These are phyloP conservation scores for Striga hermonthica DNA, from an alignment of 305 asterid genomes.

Conservation along the genomic window DNA sequence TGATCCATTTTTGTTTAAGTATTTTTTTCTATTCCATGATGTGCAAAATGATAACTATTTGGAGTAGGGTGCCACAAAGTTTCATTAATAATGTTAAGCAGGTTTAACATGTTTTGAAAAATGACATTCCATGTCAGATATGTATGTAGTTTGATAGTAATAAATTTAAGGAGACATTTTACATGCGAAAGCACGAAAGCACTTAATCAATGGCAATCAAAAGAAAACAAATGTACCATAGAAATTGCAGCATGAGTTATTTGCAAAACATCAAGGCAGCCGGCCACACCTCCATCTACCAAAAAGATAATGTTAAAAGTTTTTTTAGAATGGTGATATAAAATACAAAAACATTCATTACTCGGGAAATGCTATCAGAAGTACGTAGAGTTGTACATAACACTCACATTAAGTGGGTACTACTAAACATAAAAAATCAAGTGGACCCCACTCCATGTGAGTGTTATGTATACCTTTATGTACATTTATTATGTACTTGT, in stretches of 20 bases:
- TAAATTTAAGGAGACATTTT: background rate
- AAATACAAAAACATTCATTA: background rate
- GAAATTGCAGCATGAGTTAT: conserved; percentile 92
- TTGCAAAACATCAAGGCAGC: conserved; percentile 90
- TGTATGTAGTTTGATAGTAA: background rate
- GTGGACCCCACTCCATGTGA: too few species aligned
- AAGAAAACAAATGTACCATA: conserved; percentile 51
- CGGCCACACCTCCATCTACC: conserved; percentile 71
- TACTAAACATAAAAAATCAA: too few species aligned
- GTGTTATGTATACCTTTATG: too few species aligned
- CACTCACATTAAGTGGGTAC: too few species aligned
- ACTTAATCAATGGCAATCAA: conserved; percentile 18
- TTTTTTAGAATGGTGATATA: background rate
- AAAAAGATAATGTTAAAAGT: conserved; percentile 28
- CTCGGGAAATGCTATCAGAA: too few species aligned
- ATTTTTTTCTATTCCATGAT: background rate
- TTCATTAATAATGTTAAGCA: background rate
- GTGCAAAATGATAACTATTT: background rate
- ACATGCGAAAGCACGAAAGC: background rate
- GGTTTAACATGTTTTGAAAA: too few species aligned
- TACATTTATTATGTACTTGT: too few species aligned
- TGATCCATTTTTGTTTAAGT: background rate
- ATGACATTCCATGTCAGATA: background rate
- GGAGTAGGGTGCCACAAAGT: background rate
- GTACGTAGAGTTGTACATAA: too few species aligned